Conservation (phyloP, 1,284 basidiomycete species). For the Austroboletus rostrupii region DNA sequence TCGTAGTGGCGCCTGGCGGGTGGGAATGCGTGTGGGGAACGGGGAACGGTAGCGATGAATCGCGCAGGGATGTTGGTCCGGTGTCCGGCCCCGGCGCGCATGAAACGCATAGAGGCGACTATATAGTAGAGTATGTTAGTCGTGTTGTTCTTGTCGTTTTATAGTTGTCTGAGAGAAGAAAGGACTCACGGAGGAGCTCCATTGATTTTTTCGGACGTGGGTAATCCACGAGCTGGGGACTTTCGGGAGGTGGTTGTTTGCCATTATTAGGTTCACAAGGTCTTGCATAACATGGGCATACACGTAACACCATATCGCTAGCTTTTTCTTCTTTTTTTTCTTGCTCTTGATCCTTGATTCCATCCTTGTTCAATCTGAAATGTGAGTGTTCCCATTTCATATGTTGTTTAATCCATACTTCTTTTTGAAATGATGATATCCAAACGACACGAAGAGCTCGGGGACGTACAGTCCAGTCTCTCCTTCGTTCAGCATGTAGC, state of each 20-base stretch:
- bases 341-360: no score
- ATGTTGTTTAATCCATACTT: not conserved
- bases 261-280: conserved; percentile 20
- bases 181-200: conserved; percentile 10
- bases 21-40: conserved; percentile 1
- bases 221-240: not conserved
- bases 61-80: conserved; percentile 1
- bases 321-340: not conserved
- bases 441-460: conserved; percentile 25
- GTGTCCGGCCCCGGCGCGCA: not conserved
- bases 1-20: conserved; percentile 13
- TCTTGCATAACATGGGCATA: conserved; percentile 23
- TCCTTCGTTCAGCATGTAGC: conserved; percentile 30
- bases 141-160: no score
- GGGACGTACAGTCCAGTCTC: conserved; percentile 32
- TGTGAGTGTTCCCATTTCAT: conserved; percentile 12
- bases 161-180: not conserved
- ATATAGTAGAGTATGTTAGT: conserved; percentile 3
- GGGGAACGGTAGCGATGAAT: not conserved
- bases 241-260: conserved; percentile 22
- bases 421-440: conserved; percentile 28
- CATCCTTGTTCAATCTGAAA: not conserved
- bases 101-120: not conserved
- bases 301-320: not conserved
- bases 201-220: conserved; percentile 6